Base-by-base conservation (phyloP, 2,329 filamentous ascomycete genomes). In the Cephalotrichum gorgonifer region DNA sequence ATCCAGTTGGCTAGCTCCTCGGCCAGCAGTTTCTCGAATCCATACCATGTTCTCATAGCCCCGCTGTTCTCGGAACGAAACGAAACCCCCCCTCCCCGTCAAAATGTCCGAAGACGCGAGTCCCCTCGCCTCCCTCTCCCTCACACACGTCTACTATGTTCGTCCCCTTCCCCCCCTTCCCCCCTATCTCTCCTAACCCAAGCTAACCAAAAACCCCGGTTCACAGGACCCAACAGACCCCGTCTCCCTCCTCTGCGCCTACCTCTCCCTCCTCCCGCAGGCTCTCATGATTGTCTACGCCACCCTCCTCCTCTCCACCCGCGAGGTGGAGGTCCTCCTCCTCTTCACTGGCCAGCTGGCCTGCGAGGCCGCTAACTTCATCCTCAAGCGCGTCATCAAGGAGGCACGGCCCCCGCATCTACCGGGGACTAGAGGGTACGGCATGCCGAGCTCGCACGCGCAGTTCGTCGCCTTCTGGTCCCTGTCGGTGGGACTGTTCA, bases 141-240 rank as follows among this genome's bases (percentile, higher is more conserved):
- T 98, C 57, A 97, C 93, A 11, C 91, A 97, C 70, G 90, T 97
- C 57, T 88, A 93, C 72, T 97, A 97, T 75, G 90, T 94, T 70
- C 61, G 80, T 66, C n/a, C 26, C 43, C 39, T 25, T 47, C 28
- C 43, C n/a, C n/a, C 30, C 47, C 30, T 41, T 26, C 30, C 17
- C 28, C 20, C 23, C 3, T 41, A 28, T 4, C 51, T 22, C 9
- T 50, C 28, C 44, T 44, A 38, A 45, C 38, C 43, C 17, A 23
- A 11, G 14, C 26, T 14, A 39, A 47, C 28, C 39, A 28, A 9
- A 1, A 28, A 30, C 17, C 15, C 8, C 15, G 27, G 7, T 23
- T n/a, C 15, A 2, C 60, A 95, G 89, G 87, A 97, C 69, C 89
- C 94, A 5, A 68, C 81, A 53, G 91, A 97, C 68, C 79, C 76